Base-by-base conservation (phyloP, 2,329 filamentous ascomycete genomes). In the Scedosporium boydii region DNA sequence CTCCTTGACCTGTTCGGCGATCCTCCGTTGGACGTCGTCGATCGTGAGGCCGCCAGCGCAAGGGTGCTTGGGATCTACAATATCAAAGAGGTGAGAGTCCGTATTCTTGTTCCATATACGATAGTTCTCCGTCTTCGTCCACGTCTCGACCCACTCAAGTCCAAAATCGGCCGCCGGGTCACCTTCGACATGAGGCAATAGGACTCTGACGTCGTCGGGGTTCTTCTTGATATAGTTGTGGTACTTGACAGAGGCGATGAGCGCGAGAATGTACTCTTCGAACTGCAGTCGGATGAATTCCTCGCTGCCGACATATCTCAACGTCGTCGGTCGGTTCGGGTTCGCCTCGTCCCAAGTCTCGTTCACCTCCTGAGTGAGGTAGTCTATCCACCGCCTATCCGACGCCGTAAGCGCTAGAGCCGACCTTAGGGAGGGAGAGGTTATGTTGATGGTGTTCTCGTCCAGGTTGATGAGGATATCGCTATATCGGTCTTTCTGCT, bases 231-330 rank as follows among this genome's bases (percentile, higher is more conserved):
- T 78, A 70, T 88, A 88, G 69, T 85, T 87, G 73, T 92, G 92
- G 72, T 96, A 98, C 72, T 97, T 97, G 67, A 93, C 89, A 0
- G 90, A 87, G 0, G 93, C 90, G 53, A 98, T 85, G 65, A 99
- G 82, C 0, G 92, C 91, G 26, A 98, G 82, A 5, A 99, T 83
- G 71, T 99, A 99, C 70, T 97, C 93, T 75, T 99, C 95, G 66
- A 99, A 99, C 70, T 98, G 93, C 48, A 97, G 85, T 34, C 95
- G 86, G 68, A 99, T 99, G 70, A 97, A 97, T 72, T 98, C 95
- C 76, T 99, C 95, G 65, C 92, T 97, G 34, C 95, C 95, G 44
- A 91, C 87, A 70, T 97, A 99, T 34, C 93, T 93, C 80, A 97
- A 88, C 2, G 91, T 96, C 70, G 92, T 97, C n/a, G 95, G 95